phyloP scores from a whole-genome alignment of 2,329 filamentous ascomycete genomes.

The Colletotrichum sojae region DNA sequence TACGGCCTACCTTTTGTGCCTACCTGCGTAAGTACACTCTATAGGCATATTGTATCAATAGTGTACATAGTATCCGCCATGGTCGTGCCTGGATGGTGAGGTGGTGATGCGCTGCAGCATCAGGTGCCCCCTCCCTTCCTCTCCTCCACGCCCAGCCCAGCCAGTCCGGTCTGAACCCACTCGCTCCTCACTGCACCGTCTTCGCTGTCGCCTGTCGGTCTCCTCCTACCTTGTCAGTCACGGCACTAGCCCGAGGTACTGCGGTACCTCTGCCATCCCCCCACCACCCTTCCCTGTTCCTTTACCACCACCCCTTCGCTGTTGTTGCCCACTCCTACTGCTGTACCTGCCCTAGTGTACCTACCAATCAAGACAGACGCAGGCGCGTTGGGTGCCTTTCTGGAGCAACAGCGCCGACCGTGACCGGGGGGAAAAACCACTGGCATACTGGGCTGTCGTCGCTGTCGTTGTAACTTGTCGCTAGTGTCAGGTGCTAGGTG shows the following conservation, averaged over 20 bases:
- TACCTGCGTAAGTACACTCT: too few relatives aligned
- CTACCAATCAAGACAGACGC: too few relatives aligned
- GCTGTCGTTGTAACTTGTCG: too few relatives aligned
- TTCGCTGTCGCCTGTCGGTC: background rate
- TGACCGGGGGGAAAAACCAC: too few relatives aligned
- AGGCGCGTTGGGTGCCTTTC: too few relatives aligned
- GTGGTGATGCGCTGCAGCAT: background rate
- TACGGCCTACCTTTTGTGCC: too few relatives aligned
- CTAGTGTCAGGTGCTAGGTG: too few relatives aligned
- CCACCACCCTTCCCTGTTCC: background rate
- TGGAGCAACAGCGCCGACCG: too few relatives aligned
- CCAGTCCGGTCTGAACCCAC: background rate
- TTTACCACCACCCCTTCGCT: background rate
- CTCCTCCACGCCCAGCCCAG: background rate
- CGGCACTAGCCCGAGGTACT: conserved; percentile 4
- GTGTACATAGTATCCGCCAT: too few relatives aligned
- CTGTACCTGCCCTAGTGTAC: conserved; percentile 1
- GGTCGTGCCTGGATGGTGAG: background rate
- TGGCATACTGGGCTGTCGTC: too few relatives aligned
- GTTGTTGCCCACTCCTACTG: background rate
- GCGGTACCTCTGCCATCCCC: conserved; percentile 7
- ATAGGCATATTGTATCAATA: too few relatives aligned
- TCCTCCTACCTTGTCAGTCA: background rate
- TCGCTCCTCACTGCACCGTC: conserved; percentile 3
- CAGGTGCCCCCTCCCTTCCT: background rate